Conservation (phyloP, 1,284 basidiomycete genomes). For the Xanthoconium separans region DNA sequence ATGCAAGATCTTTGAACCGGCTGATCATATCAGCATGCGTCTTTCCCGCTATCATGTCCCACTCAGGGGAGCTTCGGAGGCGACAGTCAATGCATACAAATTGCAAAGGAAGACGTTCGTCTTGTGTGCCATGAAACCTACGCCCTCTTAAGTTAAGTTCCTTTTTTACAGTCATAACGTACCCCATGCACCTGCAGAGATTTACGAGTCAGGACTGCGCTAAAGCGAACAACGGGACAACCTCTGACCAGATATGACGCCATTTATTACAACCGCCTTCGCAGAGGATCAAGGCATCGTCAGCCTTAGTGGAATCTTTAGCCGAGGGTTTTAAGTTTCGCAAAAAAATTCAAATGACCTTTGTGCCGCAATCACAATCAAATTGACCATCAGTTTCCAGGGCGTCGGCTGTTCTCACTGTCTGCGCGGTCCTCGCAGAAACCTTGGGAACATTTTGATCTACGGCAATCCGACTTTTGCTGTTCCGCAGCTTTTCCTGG, state of each 20-base stretch:
- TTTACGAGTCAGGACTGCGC: constrained; percentile 2
- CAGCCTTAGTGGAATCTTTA: constrained; percentile 38
- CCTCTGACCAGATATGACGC: constrained; percentile 70
- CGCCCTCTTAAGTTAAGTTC: neutral
- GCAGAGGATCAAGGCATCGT: constrained; percentile 57
- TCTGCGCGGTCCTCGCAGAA: neutral
- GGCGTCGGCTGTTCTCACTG: neutral
- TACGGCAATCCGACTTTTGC: constrained; percentile 41
- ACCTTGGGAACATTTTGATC: neutral
- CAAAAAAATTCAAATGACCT: constrained; percentile 35
- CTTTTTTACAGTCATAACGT: constrained; percentile 11
- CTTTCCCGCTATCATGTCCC: constrained; percentile 62
- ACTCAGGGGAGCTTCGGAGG: constrained; percentile 58
- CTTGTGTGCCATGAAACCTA: constrained; percentile 62
- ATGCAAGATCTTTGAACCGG: constrained; percentile 63
- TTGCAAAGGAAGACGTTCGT: constrained; percentile 52
- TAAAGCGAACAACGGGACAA: neutral
- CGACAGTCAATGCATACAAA: constrained; percentile 75
- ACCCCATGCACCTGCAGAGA: constrained; percentile 74
- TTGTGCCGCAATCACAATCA: constrained; percentile 66
- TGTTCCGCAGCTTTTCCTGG: constrained; percentile 37
- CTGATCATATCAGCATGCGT: constrained; percentile 58
- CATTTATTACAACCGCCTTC: constrained; percentile 67
- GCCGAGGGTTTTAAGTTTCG: neutral
- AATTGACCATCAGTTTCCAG: constrained; percentile 21